Percentiles rank a stretch among this genome's conserved stretches.
Evolutionary conservation across 768 basidiomycete species (phyloP).

Genomic region (Auriculariales sp.): DNA sequence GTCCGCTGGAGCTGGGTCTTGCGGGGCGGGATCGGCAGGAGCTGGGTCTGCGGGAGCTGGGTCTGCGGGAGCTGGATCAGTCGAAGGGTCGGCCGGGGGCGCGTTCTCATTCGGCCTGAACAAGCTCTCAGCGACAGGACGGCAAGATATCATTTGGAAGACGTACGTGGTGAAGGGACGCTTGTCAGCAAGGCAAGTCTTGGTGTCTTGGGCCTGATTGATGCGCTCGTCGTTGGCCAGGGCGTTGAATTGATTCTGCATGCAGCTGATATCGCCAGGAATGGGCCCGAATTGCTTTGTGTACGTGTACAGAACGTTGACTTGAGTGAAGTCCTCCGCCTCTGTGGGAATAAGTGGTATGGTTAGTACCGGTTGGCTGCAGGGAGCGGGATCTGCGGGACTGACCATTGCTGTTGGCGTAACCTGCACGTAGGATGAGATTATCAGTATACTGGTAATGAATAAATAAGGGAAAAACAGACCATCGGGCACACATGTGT

Average conservation of each 20-base stretch:
- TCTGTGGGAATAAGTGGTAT: too few species aligned
- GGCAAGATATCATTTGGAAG: not conserved
- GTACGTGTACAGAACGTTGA: conserved; percentile 1
- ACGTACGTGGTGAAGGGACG: not conserved
- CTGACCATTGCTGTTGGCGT: not conserved
- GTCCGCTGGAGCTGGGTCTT: not conserved
- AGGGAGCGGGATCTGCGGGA: not conserved
- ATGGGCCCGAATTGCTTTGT: not conserved
- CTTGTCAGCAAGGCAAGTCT: not conserved
- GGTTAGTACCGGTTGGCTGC: too few species aligned
- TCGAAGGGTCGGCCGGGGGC: not conserved
- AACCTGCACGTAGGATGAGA: too few species aligned
- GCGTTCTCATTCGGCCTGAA: not conserved
- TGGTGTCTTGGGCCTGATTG: not conserved
- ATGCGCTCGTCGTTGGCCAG: not conserved
- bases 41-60: not conserved
- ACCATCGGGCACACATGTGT: not conserved
- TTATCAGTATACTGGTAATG: too few species aligned
- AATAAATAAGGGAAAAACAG: too few species aligned
- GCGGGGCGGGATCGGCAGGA: not conserved
- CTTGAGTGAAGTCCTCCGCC: not conserved
- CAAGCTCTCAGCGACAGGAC: too few species aligned
- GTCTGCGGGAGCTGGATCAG: not conserved
- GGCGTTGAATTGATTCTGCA: not conserved
- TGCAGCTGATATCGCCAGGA: not conserved